Conservation (phyloP, 495 filamentous ascomycete genomes). For the Xylaria curta region DNA sequence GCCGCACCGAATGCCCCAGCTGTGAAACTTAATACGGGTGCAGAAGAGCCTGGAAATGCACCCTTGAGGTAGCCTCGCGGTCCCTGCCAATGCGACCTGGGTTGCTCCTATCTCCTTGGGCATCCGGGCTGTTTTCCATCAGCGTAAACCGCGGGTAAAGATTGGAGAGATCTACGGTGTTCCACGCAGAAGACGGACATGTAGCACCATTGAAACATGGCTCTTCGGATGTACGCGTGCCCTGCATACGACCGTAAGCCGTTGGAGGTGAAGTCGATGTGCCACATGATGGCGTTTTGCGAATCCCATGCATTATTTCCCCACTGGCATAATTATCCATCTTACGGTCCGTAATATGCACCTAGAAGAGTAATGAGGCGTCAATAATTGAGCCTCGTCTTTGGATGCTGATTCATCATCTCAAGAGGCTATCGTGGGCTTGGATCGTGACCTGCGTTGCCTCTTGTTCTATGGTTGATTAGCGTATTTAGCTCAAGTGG, state of each 20-base stretch:
- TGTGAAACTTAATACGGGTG: not conserved
- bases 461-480: not conserved
- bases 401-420: not conserved
- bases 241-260: constrained; percentile 6
- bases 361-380: not conserved
- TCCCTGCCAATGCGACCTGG: not conserved
- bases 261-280: constrained; percentile 7
- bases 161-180: constrained; percentile 4
- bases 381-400: not conserved
- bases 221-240: not conserved
- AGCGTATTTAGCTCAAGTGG: not conserved
- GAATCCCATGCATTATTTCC: constrained; percentile 23
- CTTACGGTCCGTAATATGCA: not conserved
- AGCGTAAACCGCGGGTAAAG: constrained; percentile 8
- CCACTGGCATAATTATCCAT: not conserved
- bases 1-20: not conserved
- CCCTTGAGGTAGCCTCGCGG: not conserved
- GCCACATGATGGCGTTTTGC: constrained; percentile 22
- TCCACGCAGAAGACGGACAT: not conserved
- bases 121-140: not conserved
- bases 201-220: constrained; percentile 15
- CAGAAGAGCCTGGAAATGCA: not conserved
- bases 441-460: not conserved
- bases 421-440: constrained; percentile 6
- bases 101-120: not conserved